These are phyloP conservation scores for Penicillium sp. DNA, from an alignment of 2,329 filamentous ascomycete genomes.

Conservation along the genomic window DNA sequence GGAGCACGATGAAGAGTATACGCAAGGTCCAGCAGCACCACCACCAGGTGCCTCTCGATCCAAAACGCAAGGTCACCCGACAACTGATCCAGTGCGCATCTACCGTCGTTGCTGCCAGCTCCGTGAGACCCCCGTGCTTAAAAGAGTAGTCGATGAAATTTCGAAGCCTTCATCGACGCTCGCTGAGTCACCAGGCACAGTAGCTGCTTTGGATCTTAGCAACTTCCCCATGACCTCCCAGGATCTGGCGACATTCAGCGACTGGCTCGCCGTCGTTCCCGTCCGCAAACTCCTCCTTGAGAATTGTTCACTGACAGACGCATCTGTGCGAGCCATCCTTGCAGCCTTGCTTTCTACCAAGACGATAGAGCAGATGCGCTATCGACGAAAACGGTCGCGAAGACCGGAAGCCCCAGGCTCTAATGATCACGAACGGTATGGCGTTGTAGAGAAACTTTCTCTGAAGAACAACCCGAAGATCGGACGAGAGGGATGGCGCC, in stretches of 20 bases:
- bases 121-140: slow-evolving; percentile 85
- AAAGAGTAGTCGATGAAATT: slow-evolving; percentile 87
- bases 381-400: slow-evolving; percentile 44
- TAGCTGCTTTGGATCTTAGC: slow-evolving; percentile 77
- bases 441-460: slow-evolving; percentile 79
- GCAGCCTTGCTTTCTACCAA: slow-evolving; percentile 80
- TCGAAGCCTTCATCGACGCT: slow-evolving; percentile 64
- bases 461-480: slow-evolving; percentile 87
- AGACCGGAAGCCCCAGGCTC: slow-evolving; percentile 33
- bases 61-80: slow-evolving; percentile 65
- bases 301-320: slow-evolving; percentile 80
- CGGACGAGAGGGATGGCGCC: slow-evolving; percentile 81
- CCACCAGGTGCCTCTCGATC: slow-evolving; percentile 37
- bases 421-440: slow-evolving; percentile 43
- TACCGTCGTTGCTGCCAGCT: slow-evolving; percentile 93
- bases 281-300: slow-evolving; percentile 82
- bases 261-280: slow-evolving; percentile 91
- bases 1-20: slow-evolving; percentile 60
- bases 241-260: slow-evolving; percentile 81
- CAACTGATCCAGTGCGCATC: slow-evolving; percentile 85
- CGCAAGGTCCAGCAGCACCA: slow-evolving; percentile 26
- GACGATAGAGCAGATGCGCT: slow-evolving; percentile 56
- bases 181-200: slow-evolving; percentile 64
- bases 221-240: slow-evolving; percentile 78
- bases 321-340: slow-evolving; percentile 79